Base-by-base conservation (phyloP, 768 basidiomycete species). In the Rhodosporidiobolus odoratus region DNA sequence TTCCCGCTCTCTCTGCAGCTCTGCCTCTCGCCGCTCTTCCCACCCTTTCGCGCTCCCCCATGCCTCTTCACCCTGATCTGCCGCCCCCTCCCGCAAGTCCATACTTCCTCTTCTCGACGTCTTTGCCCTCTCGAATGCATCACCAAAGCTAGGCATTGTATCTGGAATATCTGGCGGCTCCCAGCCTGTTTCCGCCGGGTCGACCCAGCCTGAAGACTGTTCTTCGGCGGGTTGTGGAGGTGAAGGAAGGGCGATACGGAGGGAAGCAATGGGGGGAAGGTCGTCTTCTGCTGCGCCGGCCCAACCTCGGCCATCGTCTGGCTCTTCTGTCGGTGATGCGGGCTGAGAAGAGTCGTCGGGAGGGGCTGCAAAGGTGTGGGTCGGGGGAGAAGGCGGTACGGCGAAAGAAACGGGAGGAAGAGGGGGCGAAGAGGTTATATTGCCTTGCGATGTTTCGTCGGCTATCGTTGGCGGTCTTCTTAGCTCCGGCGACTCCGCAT, bases 291-390 rank as follows among this genome's bases (percentile, higher is more conserved):
- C 34, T 6, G 32, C 32, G 19, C 45, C 59, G 38, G 64, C 58
- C 73, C 73, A 74, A 4, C 67, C 68, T 5, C 62, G 59, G 40
- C 60, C 73, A 25, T 70, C 68, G 38, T 61, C 66, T 1, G 30
- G 52, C 12, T 35, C 32, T 1, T 65, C 32, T 12, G 23, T 17
- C 8, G 34, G 10, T 1, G 19, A 19, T n/a, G 40, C 56, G 15
- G 12, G 13, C 27, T 23, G 47, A 50, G 47, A 48, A 23, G 48
- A n/a, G n/a, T 9, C 48, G 47, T 13, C 0, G 47, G 38, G 13
- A 34, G 60, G 16, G 37, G 21, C 27, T 13, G 17, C 10, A 30
- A 53, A 19, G 6, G 27, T n/a, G 57, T 16, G 47, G 47, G 56
- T 8, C 12, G 35, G 57, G 15, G 38, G 57, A 7, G 54, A 57